Evolutionary conservation across 2,329 filamentous ascomycete species (phyloP).

Genomic region (Fusarium praegraminearum): DNA sequence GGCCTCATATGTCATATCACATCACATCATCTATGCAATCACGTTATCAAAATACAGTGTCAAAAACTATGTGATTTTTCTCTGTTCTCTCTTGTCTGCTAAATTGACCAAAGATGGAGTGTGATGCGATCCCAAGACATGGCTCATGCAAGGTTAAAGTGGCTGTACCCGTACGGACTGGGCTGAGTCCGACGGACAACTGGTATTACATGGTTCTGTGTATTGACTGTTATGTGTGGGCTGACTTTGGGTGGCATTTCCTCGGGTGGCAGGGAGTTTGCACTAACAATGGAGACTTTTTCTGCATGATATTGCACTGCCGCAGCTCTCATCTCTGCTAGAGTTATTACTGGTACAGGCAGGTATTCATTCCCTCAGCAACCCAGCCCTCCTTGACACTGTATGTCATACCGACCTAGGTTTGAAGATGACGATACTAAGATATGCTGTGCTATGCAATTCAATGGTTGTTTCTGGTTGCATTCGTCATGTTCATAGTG

Average conservation of each 20-base stretch:
- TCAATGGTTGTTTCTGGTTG: background rate
- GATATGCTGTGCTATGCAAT: constrained; percentile 2
- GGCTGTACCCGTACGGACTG: constrained; percentile 31
- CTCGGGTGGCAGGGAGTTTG: background rate
- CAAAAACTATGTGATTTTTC: background rate
- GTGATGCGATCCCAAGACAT: constrained; percentile 19
- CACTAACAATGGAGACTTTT: constrained; percentile 25
- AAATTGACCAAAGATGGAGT: background rate
- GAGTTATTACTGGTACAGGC: constrained; percentile 6
- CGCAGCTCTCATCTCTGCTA: constrained; percentile 22
- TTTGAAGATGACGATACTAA: constrained; percentile 10
- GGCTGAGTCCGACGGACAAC: constrained; percentile 33
- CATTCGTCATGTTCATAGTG: background rate
- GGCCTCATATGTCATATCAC: background rate
- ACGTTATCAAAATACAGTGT: constrained; percentile 2
- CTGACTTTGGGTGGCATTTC: background rate
- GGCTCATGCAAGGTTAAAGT: constrained; percentile 14
- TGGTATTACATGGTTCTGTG: constrained; percentile 14
- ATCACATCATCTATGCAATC: background rate
- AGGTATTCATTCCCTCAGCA: constrained; percentile 18
- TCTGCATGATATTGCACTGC: constrained; percentile 28
- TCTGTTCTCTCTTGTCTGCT: background rate
- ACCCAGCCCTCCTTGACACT: constrained; percentile 15
- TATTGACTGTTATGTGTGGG: constrained; percentile 23
- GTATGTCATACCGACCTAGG: constrained; percentile 20